Evolutionary conservation across 108 stramenopile genomes (phyloP), one percentile per base, ranked within the genome.

Genomic region (Mediolabrus comicus): DNA sequence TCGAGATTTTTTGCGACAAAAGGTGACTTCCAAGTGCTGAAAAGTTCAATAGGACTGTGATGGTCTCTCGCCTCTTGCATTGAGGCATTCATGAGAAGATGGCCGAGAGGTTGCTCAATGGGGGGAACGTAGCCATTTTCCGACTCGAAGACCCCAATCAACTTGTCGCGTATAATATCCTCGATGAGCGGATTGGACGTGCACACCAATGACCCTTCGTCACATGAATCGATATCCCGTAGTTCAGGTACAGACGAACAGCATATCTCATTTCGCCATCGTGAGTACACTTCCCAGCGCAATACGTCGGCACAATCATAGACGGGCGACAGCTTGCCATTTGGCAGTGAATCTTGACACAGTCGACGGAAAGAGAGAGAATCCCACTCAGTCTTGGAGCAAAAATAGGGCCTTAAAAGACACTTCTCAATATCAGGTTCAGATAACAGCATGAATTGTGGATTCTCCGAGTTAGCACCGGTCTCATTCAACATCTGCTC

Each of bases 381-480:
- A 24, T 85, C 81, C 84, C 83, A 87, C 27, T 60, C 41, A 13
- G 63, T 22, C 51, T 84, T 80, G 14, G 88, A 71, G 64, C 90
- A 91, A 74, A 87, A 89, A 61, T 82, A 87, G 3, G 86, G 87
- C 3, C 83, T 83, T 24, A 81, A 77, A 1, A 83, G 65, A 62
- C 90, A 89, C 28, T 81, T 79, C 25, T 76, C 62, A 19, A 83
- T 34, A 27, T 83, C 83, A 11, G 83, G 83, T 43, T 83, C 83
- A 0, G 69, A 67, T 58, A 76, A 76, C 13, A 83, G 25, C 26
- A 83, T 6, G 53, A 72, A 71, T 26, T 56, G 32, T 51, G 22
- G 33, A 60, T 69, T 51, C 26, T 3, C 26, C 4, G 13, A 43
- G 4, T 26, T 39, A n/a, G 16, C 17, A 22, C 62, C 31, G 19